Evolutionary conservation across 2,329 filamentous ascomycete species (phyloP), one percentile per base, ranked within the genome.

Genomic region (Monosporascus sp.): DNA sequence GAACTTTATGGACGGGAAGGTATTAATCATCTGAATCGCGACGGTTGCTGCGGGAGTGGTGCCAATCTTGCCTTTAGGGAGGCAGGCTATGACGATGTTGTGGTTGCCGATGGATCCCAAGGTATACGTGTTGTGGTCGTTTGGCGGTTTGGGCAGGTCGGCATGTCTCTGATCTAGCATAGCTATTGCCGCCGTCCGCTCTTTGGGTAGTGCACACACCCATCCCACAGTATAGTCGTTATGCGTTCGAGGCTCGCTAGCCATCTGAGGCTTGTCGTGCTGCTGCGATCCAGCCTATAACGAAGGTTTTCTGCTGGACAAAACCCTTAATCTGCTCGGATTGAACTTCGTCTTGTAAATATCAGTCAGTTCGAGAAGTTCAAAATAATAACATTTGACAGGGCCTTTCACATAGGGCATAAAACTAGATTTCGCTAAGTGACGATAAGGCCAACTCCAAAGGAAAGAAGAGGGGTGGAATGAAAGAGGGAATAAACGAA

Each of bases 1-100:
- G 39, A 75, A 63, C 20, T 58, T 63, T 34, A 74, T 69, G 20
- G 52, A 55, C 14, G 60, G 57, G 53, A 73, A 74, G 5, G 62
- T 64, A 6, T 56, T 49, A 15, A 52, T 50, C 61, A 72, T 68
- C 18, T 65, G 55, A 24, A 54, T 63, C 2, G 66, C 67, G 2
- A 68, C 65, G 2, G 57, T 58, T 9, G 70, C 68, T 1, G 71
- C 67, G 3, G 66, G 51, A 45, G 51, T 65, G 9, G 53, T 71
- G 14, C 72, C 72, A 41, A 65, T 65, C 20, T 56, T 55, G 20
- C 69, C 65, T 24, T 58, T 37, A 15, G 57, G 52, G 41, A 60
- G 50, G 38, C 56, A 60, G 7, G 55, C 42, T 51, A 64, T 54
- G 17, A 61, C 68, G 45, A 64, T 44, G 41, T 62, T 57, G 34